phyloP scores from a whole-genome alignment of 169 alveolate genomes.

The Plasmodium gallinaceum region DNA sequence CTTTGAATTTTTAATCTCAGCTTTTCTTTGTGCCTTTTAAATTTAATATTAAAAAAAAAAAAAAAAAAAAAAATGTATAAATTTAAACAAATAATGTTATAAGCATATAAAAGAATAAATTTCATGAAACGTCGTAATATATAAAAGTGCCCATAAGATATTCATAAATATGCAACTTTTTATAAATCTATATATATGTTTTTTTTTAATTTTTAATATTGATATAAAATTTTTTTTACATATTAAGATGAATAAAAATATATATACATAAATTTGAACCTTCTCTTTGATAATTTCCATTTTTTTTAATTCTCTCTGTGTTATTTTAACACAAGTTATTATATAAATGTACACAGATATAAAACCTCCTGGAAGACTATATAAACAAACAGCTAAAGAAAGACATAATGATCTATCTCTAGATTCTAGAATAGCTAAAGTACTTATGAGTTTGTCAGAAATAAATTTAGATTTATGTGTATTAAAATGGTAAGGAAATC shows the following conservation, averaged over 20 bases:
- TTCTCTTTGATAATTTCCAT: conserved; percentile 46
- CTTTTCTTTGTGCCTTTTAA: conserved; percentile 56
- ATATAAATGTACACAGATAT: conserved; percentile 50
- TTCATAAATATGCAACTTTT: neutral
- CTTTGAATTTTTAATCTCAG: conserved; percentile 40
- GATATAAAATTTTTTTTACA: neutral
- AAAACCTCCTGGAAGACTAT: conserved; percentile 66
- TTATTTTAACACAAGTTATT: conserved; percentile 64
- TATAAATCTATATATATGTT: neutral
- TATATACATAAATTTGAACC: conserved; percentile 8
- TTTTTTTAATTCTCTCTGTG: conserved; percentile 45
- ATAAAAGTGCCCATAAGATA: neutral
- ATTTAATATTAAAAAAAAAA: neutral
- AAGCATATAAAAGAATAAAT: neutral
- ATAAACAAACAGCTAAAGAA: conserved; percentile 70
- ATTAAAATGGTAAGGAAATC: conserved; percentile 78
- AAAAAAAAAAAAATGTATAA: neutral
- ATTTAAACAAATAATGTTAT: neutral
- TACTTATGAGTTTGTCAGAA: conserved; percentile 69
- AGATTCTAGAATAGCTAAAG: conserved; percentile 65
- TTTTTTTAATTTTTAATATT: neutral
- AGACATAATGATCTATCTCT: conserved; percentile 61
- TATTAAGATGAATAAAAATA: neutral
- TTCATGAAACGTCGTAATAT: neutral
- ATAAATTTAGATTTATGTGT: conserved; percentile 59